Evolutionary conservation across 495 filamentous ascomycete genomes (phyloP).

Genomic region (Trichoderma virens): DNA sequence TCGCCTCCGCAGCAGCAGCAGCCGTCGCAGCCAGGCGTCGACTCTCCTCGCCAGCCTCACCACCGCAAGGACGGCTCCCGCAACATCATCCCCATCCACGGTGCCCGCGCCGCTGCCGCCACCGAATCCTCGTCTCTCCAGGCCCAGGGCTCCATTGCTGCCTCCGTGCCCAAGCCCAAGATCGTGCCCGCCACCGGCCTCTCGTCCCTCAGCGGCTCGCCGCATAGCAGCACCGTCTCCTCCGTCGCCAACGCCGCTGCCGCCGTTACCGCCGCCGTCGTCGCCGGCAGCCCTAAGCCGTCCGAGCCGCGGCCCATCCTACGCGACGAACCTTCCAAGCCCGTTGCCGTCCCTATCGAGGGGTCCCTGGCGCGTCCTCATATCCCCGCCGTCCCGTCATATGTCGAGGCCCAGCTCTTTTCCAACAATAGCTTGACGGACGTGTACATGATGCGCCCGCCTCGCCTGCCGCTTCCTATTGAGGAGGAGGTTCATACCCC

Average conservation of each 20-base stretch:
- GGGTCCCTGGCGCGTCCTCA: constrained; percentile 15
- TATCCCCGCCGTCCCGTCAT: constrained; percentile 17
- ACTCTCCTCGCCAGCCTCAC: constrained; percentile 20
- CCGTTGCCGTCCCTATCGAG: constrained; percentile 42
- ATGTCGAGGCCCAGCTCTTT: constrained; percentile 14
- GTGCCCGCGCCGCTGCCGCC: constrained; percentile 35
- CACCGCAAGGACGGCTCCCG: constrained; percentile 15
- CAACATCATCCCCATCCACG: constrained; percentile 9
- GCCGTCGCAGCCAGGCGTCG: background rate
- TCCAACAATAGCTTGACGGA: constrained; percentile 40
- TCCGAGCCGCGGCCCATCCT: constrained; percentile 13
- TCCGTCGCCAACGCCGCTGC: constrained; percentile 14
- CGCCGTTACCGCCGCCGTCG: constrained; percentile 11
- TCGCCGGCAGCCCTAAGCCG: background rate
- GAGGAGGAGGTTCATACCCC: constrained; percentile 80
- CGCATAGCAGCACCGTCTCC: constrained; percentile 23
- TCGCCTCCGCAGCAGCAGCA: constrained; percentile 18
- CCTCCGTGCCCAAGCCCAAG: constrained; percentile 29
- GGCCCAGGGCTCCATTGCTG: constrained; percentile 39
- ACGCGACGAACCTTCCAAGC: constrained; percentile 35
- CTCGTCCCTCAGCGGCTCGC: constrained; percentile 31
- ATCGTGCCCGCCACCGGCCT: constrained; percentile 27
- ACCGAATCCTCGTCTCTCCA: constrained; percentile 47
- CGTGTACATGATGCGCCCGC: constrained; percentile 63
- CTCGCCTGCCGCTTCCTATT: constrained; percentile 83